phyloP scores from a whole-genome alignment of 2,329 filamentous ascomycete genomes.

The Furcasterigmium sp. region DNA sequence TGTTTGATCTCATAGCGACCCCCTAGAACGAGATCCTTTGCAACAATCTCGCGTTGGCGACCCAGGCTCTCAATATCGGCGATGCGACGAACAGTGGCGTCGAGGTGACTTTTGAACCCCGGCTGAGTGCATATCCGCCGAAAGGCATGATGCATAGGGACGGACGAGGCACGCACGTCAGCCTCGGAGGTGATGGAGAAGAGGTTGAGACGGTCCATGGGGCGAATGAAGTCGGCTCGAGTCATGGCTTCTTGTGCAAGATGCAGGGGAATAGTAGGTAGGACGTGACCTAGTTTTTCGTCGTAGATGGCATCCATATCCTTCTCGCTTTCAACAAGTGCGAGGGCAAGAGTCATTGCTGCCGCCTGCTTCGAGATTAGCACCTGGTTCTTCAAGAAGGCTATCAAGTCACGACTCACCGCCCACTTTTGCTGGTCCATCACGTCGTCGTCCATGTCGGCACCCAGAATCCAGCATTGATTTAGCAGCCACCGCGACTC shows the following conservation, averaged over 20 bases:
- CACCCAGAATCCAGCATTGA: slow-evolving; percentile 68
- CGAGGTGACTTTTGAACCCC: slow-evolving; percentile 47
- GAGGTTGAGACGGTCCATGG: slow-evolving; percentile 88
- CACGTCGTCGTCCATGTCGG: slow-evolving; percentile 88
- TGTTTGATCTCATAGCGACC: slow-evolving; percentile 68
- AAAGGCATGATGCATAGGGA: slow-evolving; percentile 95
- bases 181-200: slow-evolving; percentile 89
- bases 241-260: slow-evolving; percentile 91
- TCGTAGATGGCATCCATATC: slow-evolving; percentile 31
- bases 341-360: slow-evolving; percentile 88
- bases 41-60: slow-evolving; percentile 87
- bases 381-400: too few species aligned
- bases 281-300: slow-evolving; percentile 8
- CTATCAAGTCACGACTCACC: slow-evolving; percentile 56
- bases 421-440: slow-evolving; percentile 98
- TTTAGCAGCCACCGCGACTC: slow-evolving; percentile 76
- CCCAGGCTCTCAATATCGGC: slow-evolving; percentile 89
- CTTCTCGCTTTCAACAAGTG: slow-evolving; percentile 78
- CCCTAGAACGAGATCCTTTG: slow-evolving; percentile 86
- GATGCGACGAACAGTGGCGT: slow-evolving; percentile 61
- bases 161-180: slow-evolving; percentile 84
- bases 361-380: too few species aligned
- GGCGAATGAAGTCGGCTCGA: slow-evolving; percentile 85
- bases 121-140: slow-evolving; percentile 68
- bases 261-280: slow-evolving; percentile 54